Conservation (phyloP, 805 yeast genomes). For the Lachancea mirantina region DNA sequence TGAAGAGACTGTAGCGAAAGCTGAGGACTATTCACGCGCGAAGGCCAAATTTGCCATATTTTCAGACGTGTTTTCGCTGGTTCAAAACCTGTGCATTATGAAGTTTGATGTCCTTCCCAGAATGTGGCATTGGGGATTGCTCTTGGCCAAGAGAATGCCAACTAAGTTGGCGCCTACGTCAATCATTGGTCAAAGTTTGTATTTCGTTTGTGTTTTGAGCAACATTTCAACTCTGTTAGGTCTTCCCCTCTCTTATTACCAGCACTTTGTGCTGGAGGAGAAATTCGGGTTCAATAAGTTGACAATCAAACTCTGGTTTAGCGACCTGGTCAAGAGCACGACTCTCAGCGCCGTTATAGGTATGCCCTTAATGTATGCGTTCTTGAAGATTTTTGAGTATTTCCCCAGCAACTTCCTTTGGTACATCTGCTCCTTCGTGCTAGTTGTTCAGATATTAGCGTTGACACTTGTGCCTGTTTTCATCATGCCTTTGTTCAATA, state of each 20-base stretch:
- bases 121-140: slow-evolving; percentile 48
- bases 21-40: slow-evolving; percentile 73
- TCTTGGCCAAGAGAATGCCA: slow-evolving; percentile 28
- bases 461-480: slow-evolving; percentile 76
- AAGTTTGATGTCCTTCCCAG: slow-evolving; percentile 58
- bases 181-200: slow-evolving; percentile 62
- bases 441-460: slow-evolving; percentile 62
- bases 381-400: slow-evolving; percentile 72
- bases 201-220: slow-evolving; percentile 49
- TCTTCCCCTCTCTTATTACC: slow-evolving; percentile 67
- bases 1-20: slow-evolving; percentile 63
- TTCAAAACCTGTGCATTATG: slow-evolving; percentile 52
- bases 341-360: slow-evolving; percentile 52
- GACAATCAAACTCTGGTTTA: slow-evolving; percentile 62
- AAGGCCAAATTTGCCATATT: slow-evolving; percentile 65
- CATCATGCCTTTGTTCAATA: slow-evolving; percentile 90
- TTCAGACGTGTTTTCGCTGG: slow-evolving; percentile 42
- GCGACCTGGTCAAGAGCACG: slow-evolving; percentile 61
- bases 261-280: slow-evolving; percentile 85
- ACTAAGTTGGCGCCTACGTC: slow-evolving; percentile 38
- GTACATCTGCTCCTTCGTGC: slow-evolving; percentile 67
- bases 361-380: slow-evolving; percentile 63
- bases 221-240: slow-evolving; percentile 45
- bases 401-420: slow-evolving; percentile 77
- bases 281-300: slow-evolving; percentile 88